Base-by-base conservation (phyloP, 805 yeast genomes). In the Wickerhamiella sorbophila region DNA sequence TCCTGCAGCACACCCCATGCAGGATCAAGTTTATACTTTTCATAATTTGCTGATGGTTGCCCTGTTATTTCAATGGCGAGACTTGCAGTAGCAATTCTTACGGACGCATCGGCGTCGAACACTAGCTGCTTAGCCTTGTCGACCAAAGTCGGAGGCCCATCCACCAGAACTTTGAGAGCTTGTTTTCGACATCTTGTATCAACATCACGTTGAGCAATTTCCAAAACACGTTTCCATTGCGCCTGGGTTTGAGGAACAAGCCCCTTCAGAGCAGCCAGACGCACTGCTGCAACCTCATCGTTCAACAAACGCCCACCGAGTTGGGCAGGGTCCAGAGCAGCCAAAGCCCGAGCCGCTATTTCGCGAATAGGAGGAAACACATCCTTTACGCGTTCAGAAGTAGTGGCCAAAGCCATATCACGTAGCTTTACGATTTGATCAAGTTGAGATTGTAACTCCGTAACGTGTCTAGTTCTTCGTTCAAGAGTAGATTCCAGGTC, bases 181-280 rank as follows among this genome's bases (percentile, higher is more conserved):
- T 41, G 43, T 3, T 48, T 40, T 10, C 53, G 49, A 3, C 50
- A 47, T 3, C 36, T 24, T 5, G 41, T 34, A 16, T 50, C 54
- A 15, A 34, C 34, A 24, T 50, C 54, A 21, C 38, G 39, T 5
- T 8, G 29, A 1, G 54, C 52, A 22, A 46, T 44, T 26, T 45
- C 42, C 6, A 5, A 19, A 2, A 50, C 16, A 3, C 48, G 43
- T 4, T 22, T 19, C 29, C 37, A 33, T 12, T 24, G 36, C 10
- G 12, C 20, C n/a, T n/a, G n/a, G 31, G 21, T 12, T 8, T 21
- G 4, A 8, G 40, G 4, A 1, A 22, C 26, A 15, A 37, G 16
- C 3, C 38, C 35, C 6, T 41, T 36, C 12, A 50, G 29, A 1
- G 48, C 44, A 12, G 42, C 29, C 4, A 45, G n/a, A 4, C 53